phyloP scores from a whole-genome alignment of 371 early-diverging fungal species.

The Saksenaea oblongispora region DNA sequence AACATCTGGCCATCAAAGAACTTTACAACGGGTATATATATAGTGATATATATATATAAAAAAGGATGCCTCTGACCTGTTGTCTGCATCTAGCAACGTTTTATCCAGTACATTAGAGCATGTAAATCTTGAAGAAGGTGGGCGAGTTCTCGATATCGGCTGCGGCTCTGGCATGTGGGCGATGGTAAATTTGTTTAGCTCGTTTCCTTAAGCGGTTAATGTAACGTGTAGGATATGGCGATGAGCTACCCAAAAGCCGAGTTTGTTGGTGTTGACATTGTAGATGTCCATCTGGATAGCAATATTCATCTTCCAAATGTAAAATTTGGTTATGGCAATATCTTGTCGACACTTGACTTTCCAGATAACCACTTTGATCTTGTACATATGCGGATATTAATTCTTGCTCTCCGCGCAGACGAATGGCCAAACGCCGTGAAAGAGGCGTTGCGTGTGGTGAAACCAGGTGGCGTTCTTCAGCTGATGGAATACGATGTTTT shows the following conservation, averaged over 20 bases:
- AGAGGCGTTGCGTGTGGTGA: constrained; percentile 37
- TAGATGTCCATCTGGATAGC: constrained; percentile 35
- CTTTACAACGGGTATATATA: constrained; percentile 4
- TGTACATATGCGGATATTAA: constrained; percentile 46
- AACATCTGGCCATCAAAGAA: constrained; percentile 12
- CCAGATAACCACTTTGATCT: constrained; percentile 51
- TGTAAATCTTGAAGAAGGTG: not conserved
- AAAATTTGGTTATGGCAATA: constrained; percentile 11
- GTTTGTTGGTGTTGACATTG: constrained; percentile 47
- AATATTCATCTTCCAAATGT: constrained; percentile 46
- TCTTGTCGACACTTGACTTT: constrained; percentile 30
- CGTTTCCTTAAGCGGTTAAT: not conserved
- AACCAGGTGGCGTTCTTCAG: constrained; percentile 50
- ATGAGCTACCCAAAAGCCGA: constrained; percentile 42
- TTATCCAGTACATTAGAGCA: not conserved
- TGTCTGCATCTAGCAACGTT: not conserved
- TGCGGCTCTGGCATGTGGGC: constrained; percentile 34
- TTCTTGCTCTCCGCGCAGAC: constrained; percentile 16
- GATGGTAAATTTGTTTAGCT: constrained; percentile 12
- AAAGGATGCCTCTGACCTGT: not conserved
- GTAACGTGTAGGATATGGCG: constrained; percentile 43
- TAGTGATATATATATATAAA: not conserved
- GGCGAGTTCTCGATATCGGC: constrained; percentile 11
- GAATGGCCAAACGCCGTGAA: constrained; percentile 19
- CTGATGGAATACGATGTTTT: constrained; percentile 28